Percentiles rank a stretch among this genome's conserved stretches.
Evolutionary conservation across 257 asterid genomes (phyloP).

Genomic region (Mitragyna speciosa): DNA sequence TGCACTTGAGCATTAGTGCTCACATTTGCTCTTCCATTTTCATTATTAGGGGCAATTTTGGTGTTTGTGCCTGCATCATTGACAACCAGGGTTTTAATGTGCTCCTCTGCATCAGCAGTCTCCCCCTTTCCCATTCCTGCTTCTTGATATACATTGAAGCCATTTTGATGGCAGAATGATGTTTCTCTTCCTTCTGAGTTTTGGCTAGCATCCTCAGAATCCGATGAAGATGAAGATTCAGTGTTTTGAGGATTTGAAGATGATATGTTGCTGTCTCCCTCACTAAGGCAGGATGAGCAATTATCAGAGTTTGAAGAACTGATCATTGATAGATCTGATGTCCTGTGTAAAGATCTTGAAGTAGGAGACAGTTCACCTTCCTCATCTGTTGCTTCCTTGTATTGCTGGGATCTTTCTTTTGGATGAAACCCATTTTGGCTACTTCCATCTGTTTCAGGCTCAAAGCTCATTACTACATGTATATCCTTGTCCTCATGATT

Average conservation of each 20-base stretch:
- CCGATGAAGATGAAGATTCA: conserved; percentile 73
- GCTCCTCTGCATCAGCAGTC: conserved; percentile 29
- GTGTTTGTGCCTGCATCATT: conserved; percentile 33
- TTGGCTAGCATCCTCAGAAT: conserved; percentile 76
- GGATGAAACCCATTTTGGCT: conserved; percentile 27
- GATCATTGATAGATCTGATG: conserved; percentile 43
- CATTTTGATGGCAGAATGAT: conserved; percentile 41
- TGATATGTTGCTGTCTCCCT: conserved; percentile 75
- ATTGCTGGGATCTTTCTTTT: conserved; percentile 35
- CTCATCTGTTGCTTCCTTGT: conserved; percentile 43
- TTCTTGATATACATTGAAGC: conserved; percentile 30
- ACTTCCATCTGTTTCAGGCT: conserved; percentile 27
- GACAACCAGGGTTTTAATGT: conserved; percentile 29
- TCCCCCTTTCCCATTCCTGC: conserved; percentile 29
- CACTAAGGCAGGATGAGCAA: conserved; percentile 80
- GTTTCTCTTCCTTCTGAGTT: conserved; percentile 63
- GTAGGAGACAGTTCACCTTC: conserved; percentile 35
- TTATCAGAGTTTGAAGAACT: conserved; percentile 70
- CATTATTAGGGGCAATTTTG: conserved; percentile 35
- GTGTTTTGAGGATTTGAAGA: conserved; percentile 61
- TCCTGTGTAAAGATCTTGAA: conserved; percentile 27
- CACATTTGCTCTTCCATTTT: conserved; percentile 42
- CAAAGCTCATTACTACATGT: conserved; percentile 24
- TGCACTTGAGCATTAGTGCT: conserved; percentile 51
- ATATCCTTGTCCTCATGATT: conserved; percentile 35